A percentile compares a stretch with the other conserved stretches of the same genome.
Conservation (phyloP, 768 basidiomycete species). For the Tricholoma sp. region DNA sequence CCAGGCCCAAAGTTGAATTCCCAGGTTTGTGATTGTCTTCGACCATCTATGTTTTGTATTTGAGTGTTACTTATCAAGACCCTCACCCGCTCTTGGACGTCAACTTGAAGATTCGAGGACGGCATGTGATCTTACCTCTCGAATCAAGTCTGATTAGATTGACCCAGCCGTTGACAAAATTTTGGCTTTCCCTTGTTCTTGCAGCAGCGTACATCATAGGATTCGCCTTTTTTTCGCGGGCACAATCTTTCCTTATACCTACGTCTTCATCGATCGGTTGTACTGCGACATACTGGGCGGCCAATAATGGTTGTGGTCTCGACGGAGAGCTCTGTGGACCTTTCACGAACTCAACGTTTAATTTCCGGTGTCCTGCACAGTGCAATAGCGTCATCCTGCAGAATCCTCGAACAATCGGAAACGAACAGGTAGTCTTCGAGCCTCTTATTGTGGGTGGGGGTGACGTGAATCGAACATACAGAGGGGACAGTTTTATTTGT, state of each 20-base stretch:
- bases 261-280: conserved; percentile 60
- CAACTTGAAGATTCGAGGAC: conserved; percentile 33
- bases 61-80: conserved; percentile 28
- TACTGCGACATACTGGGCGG: conserved; percentile 65
- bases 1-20: conserved; percentile 51
- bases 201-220: conserved; percentile 61
- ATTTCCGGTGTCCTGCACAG: conserved; percentile 79
- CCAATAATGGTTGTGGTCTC: conserved; percentile 69
- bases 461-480: conserved; percentile 63
- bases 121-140: conserved; percentile 37
- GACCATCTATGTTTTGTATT: not conserved
- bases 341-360: conserved; percentile 53
- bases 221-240: conserved; percentile 66
- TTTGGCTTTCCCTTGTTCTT: conserved; percentile 52
- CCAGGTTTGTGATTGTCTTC: conserved; percentile 31
- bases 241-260: conserved; percentile 69
- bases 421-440: conserved; percentile 55
- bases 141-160: conserved; percentile 49
- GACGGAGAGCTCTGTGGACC: conserved; percentile 63
- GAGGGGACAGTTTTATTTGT: conserved; percentile 83
- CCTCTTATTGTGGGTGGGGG: conserved; percentile 87
- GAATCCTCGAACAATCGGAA: conserved; percentile 72
- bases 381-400: conserved; percentile 59
- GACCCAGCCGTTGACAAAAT: conserved; percentile 47
- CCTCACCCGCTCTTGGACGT: conserved; percentile 52